Conservation (phyloP, 805 yeast genomes). For the Debaryomyces castellii region DNA sequence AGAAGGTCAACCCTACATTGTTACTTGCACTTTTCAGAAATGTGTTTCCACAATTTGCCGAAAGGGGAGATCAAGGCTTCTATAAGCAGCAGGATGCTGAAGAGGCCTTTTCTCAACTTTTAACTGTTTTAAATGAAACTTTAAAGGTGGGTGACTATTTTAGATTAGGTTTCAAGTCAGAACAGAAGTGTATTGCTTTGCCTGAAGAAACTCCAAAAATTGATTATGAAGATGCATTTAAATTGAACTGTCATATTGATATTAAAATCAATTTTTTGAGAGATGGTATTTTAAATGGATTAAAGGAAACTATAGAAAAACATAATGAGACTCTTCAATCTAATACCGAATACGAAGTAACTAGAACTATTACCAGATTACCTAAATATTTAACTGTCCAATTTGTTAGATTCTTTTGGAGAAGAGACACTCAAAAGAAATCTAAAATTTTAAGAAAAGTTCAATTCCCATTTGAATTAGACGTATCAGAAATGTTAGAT, state of each 20-base stretch:
- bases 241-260: conserved; percentile 86
- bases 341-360: conserved; percentile 68
- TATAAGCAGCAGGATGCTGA: conserved; percentile 98
- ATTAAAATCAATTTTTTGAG: conserved; percentile 82
- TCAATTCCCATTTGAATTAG: conserved; percentile 90
- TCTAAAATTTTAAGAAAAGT: conserved; percentile 93
- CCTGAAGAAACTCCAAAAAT: conserved; percentile 28
- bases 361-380: conserved; percentile 63
- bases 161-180: conserved; percentile 61
- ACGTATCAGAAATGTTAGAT: conserved; percentile 80
- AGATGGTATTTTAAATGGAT: conserved; percentile 75
- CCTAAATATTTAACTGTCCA: conserved; percentile 90
- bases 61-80: conserved; percentile 64
- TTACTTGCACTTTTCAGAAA: conserved; percentile 66
- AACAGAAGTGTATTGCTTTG: conserved; percentile 58
- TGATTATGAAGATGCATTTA: conserved; percentile 53
- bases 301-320: conserved; percentile 78
- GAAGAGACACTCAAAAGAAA: conserved; percentile 84
- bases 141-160: conserved; percentile 58
- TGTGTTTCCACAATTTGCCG: conserved; percentile 86
- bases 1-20: conserved; percentile 62
- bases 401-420: conserved; percentile 95
- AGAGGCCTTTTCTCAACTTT: conserved; percentile 84
- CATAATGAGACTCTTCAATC: conserved; percentile 66
- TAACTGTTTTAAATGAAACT: conserved; percentile 49